Conservation (phyloP, 1,284 basidiomycete species). For the Ganoderma resinaceum region DNA sequence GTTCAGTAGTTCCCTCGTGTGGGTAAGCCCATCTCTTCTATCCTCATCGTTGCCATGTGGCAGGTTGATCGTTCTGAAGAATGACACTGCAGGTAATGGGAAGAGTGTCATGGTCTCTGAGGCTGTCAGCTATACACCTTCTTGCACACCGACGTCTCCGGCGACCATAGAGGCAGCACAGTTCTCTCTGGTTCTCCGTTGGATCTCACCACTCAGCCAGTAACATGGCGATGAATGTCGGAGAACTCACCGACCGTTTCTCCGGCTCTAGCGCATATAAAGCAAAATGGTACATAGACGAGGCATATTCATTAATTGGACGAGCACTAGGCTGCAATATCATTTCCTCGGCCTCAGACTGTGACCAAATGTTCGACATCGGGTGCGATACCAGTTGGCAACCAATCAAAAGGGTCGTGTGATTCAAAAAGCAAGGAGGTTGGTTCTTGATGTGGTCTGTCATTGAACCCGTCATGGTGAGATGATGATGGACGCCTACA, state of each 20-base stretch:
- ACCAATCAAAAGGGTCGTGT: neutral
- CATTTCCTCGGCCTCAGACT: neutral
- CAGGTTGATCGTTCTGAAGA: neutral
- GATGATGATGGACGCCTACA: neutral
- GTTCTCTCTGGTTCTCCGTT: neutral
- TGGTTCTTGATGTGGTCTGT: neutral
- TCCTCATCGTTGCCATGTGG: neutral
- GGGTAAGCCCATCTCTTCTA: neutral
- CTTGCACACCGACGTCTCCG: neutral
- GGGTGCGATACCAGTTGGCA: neutral
- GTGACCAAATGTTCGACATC: neutral
- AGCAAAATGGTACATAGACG: neutral
- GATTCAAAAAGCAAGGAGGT: neutral
- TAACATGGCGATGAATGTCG: neutral
- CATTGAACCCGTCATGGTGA: neutral
- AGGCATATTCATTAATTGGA: neutral
- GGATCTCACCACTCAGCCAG: neutral
- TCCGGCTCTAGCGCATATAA: neutral
- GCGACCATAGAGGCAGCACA: neutral
- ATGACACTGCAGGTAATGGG: neutral
- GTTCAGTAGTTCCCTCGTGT: too few relatives aligned
- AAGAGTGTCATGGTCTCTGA: neutral
- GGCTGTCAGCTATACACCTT: neutral
- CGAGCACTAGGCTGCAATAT: neutral
- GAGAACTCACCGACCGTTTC: neutral